These are phyloP conservation scores for Phyllosticta citriasiana DNA, from an alignment of 2,329 filamentous ascomycete genomes.

Conservation along the genomic window DNA sequence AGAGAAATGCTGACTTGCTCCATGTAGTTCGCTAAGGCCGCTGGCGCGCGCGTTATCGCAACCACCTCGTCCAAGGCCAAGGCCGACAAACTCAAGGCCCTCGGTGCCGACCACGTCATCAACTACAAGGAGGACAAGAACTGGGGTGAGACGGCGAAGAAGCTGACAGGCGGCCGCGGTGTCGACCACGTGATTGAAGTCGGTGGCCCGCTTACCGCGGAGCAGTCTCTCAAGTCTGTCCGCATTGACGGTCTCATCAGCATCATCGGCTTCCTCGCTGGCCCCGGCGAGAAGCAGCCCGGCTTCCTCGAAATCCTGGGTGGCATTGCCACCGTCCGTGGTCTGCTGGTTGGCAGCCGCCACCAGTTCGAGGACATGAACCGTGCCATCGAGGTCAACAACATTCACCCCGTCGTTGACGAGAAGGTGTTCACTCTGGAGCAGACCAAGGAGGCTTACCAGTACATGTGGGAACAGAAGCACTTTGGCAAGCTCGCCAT, in stretches of 20 bases:
- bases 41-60: slow-evolving; percentile 47
- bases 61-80: slow-evolving; percentile 46
- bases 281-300: slow-evolving; percentile 39
- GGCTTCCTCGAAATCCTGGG: slow-evolving; percentile 42
- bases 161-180: slow-evolving; percentile 42
- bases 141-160: slow-evolving; percentile 46
- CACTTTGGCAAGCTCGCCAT: slow-evolving; percentile 42
- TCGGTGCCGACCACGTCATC: slow-evolving; percentile 47
- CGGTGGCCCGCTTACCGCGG: slow-evolving; percentile 53
- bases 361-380: slow-evolving; percentile 51
- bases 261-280: slow-evolving; percentile 50
- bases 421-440: slow-evolving; percentile 46
- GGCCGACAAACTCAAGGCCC: slow-evolving; percentile 38
- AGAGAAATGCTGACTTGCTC: neutral
- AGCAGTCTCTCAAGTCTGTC: slow-evolving; percentile 41
- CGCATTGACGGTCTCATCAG: slow-evolving; percentile 45
- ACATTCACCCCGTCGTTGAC: slow-evolving; percentile 51
- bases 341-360: slow-evolving; percentile 47
- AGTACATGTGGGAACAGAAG: slow-evolving; percentile 41
- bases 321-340: slow-evolving; percentile 46
- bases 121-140: slow-evolving; percentile 45
- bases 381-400: slow-evolving; percentile 46
- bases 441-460: slow-evolving; percentile 41
- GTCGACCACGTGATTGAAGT: slow-evolving; percentile 57
- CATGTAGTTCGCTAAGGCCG: slow-evolving; percentile 38